Conservation (phyloP, 2,329 filamentous ascomycete genomes). For the Pseudogymnoascus sp. region DNA sequence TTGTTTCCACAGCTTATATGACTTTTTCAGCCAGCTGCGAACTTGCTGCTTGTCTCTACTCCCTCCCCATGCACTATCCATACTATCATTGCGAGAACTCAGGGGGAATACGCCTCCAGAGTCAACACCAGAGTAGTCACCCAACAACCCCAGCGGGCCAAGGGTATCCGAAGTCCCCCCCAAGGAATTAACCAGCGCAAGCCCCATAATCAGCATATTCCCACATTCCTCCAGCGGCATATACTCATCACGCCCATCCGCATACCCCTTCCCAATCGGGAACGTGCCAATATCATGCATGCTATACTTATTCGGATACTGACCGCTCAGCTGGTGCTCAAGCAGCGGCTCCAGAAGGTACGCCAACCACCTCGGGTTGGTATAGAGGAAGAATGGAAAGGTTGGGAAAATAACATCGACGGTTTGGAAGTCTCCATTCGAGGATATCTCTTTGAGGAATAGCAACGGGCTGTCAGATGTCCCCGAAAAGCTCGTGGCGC, state of each 20-base stretch:
- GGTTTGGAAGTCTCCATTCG: constrained; percentile 76
- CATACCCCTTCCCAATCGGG: constrained; percentile 68
- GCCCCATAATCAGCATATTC: constrained; percentile 62
- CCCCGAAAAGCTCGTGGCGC: constrained; percentile 66
- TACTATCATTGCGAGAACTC: constrained; percentile 40
- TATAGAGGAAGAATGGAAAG: constrained; percentile 81
- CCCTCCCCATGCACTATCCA: constrained; percentile 55
- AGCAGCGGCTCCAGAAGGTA: constrained; percentile 73
- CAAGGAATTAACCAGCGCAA: constrained; percentile 68
- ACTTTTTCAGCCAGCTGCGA: constrained; percentile 51
- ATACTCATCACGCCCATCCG: constrained; percentile 53
- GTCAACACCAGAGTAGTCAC: constrained; percentile 16
- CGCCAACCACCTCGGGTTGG: constrained; percentile 70
- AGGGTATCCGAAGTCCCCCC: constrained; percentile 18
- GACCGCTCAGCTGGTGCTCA: constrained; percentile 72
- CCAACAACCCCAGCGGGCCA: neutral
- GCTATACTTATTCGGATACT: constrained; percentile 74
- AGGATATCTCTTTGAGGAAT: constrained; percentile 80
- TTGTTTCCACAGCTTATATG: constrained; percentile 57
- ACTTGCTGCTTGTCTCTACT: constrained; percentile 46
- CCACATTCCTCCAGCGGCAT: constrained; percentile 61
- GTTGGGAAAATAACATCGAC: constrained; percentile 83
- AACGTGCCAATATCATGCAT: constrained; percentile 71
- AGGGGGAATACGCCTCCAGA: constrained; percentile 23
- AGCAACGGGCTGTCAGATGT: constrained; percentile 63